These are phyloP conservation scores for Hortiboletus campestris DNA, from an alignment of 768 basidiomycete genomes.

Conservation along the genomic window DNA sequence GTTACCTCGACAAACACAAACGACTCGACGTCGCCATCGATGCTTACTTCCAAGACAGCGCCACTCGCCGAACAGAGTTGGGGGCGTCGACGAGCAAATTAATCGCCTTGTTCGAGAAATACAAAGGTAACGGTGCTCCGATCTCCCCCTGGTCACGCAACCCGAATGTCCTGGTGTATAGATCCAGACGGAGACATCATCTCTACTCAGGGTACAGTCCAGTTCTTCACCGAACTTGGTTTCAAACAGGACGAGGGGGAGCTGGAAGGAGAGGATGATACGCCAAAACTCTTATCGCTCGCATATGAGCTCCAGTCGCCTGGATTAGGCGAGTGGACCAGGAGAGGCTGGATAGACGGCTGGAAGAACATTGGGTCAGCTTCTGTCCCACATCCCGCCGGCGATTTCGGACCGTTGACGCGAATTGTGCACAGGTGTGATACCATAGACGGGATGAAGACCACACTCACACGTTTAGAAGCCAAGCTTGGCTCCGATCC, in stretches of 20 bases:
- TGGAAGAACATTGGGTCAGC: constrained; percentile 74
- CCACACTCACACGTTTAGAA: constrained; percentile 51
- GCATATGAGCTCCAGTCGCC: constrained; percentile 82
- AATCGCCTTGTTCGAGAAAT: constrained; percentile 57
- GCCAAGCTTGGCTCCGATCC: constrained; percentile 61
- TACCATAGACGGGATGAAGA: constrained; percentile 58
- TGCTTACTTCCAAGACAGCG: constrained; percentile 59
- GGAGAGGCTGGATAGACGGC: constrained; percentile 73
- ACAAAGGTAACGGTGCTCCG: constrained; percentile 50
- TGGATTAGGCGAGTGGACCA: constrained; percentile 66
- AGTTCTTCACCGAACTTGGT: constrained; percentile 47
- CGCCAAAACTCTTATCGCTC: constrained; percentile 70
- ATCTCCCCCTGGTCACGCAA: not conserved
- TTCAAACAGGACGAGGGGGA: constrained; percentile 43
- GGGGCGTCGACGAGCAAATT: constrained; percentile 54
- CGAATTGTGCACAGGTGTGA: constrained; percentile 52
- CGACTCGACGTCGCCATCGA: constrained; percentile 72
- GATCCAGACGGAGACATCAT: constrained; percentile 65
- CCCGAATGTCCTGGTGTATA: constrained; percentile 21
- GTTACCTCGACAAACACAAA: constrained; percentile 68
- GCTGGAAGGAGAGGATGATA: constrained; percentile 69
- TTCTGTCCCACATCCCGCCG: not conserved
- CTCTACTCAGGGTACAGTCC: constrained; percentile 76
- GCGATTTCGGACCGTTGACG: constrained; percentile 2
- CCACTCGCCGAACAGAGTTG: constrained; percentile 1